Evolutionary conservation across 2,329 filamentous ascomycete species (phyloP).

Genomic region (Penicillium sp.): DNA sequence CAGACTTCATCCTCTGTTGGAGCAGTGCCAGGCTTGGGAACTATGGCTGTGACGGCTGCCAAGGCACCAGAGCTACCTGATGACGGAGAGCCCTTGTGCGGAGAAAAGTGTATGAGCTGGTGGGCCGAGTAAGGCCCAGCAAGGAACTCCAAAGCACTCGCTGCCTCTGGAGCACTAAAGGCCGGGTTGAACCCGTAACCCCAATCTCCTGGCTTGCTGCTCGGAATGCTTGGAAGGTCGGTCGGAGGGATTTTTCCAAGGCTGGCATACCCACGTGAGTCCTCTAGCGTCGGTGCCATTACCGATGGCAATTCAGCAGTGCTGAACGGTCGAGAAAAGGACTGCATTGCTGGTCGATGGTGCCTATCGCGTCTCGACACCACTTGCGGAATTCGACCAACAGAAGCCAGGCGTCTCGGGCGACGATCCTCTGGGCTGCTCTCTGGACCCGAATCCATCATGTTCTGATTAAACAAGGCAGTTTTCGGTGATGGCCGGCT

Average conservation of each 20-base stretch:
- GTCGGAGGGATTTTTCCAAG: conserved; percentile 27
- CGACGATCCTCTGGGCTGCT: conserved; percentile 34
- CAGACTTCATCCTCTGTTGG: conserved; percentile 84
- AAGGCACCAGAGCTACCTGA: conserved; percentile 67
- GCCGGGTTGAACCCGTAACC: conserved; percentile 34
- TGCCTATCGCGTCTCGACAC: conserved; percentile 65
- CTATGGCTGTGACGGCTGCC: conserved; percentile 65
- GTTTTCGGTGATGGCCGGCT: conserved; percentile 38
- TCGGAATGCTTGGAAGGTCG: conserved; percentile 26
- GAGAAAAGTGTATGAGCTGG: conserved; percentile 75
- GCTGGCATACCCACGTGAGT: conserved; percentile 27
- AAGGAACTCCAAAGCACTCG: conserved; percentile 34
- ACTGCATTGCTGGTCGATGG: conserved; percentile 70
- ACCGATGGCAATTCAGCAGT: conserved; percentile 47
- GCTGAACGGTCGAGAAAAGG: conserved; percentile 83
- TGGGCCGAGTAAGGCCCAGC: conserved; percentile 42
- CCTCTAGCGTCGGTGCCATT: conserved; percentile 30
- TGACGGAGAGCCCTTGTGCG: conserved; percentile 70
- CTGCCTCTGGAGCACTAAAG: conserved; percentile 37
- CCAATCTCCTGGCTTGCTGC: conserved; percentile 29
- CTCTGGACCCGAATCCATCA: conserved; percentile 18
- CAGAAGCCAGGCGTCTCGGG: conserved; percentile 72
- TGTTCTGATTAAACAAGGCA: conserved; percentile 39
- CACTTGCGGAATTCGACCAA: conserved; percentile 84
- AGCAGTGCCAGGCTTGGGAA: conserved; percentile 63